Base-by-base conservation (phyloP, 352 stramenopile genomes). In the Thraustochytrium striatum region DNA sequence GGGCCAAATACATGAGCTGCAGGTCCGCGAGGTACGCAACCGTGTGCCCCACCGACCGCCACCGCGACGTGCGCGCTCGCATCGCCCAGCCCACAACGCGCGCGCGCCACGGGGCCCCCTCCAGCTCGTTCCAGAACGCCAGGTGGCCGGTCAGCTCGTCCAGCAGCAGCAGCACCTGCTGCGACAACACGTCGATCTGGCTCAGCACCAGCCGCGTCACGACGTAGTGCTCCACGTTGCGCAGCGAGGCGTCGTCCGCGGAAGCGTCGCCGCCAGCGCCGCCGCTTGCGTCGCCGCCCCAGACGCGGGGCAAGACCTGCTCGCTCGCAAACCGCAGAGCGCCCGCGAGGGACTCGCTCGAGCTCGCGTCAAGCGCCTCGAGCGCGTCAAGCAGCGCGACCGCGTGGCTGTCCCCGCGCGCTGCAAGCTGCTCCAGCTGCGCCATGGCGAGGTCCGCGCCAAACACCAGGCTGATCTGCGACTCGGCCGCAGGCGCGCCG, bases 331-430 rank as follows among this genome's bases (percentile, higher is more conserved):
- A 75, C 7, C 65, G 65, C 50, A 75, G 25, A 21, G 16, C 52
- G 44, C 50, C 25, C 19, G 21, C 21, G 3, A 70, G 41, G 3
- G 7, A 5, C 11, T 36, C 8, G 9, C 52, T 13, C 9, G 19
- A 36, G 30, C 32, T 16, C 38, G n/a, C 65, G 38, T 75, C 65
- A 7, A 75, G 65, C 3, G 65, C 65, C 5, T 75, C 65, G 16
- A 75, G 9, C 21, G 52, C 65, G 52, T 75, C 65, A 25, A 75
- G n/a, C 13, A 75, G 65, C n/a, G 65, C 65, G 52, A 70, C 65
- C 35, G 50, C 65, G 28, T 36, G 52, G 5, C 35, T 30, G 21
- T 72, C 65, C 7, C 2, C 30, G 21, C 65, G 11, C 30, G 13
- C 25, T 16, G 19, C n/a, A 11, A 75, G 25, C 21, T 68, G 5